phyloP scores from a whole-genome alignment of 2,329 filamentous ascomycete species.

The Colletotrichum echinochloae region DNA sequence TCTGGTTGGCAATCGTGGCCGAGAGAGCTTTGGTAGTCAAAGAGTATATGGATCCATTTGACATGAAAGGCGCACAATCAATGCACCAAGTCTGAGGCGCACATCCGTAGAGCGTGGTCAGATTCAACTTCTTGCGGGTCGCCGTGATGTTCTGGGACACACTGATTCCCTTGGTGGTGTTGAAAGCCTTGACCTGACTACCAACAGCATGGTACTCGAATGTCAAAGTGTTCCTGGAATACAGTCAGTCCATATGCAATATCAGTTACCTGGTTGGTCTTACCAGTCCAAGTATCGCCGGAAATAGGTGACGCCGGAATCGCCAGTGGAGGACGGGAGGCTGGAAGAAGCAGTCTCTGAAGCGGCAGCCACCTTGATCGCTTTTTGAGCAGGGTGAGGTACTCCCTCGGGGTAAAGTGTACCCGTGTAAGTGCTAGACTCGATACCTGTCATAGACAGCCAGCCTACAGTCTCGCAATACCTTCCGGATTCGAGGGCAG shows the following conservation, averaged over 20 bases:
- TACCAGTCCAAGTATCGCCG: slow-evolving; percentile 76
- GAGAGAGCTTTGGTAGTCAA: slow-evolving; percentile 16
- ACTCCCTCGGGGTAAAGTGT: slow-evolving; percentile 52
- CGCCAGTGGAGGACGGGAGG: slow-evolving; percentile 40
- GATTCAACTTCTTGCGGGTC: slow-evolving; percentile 63
- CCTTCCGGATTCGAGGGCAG: slow-evolving; percentile 71
- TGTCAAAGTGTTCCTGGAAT: slow-evolving; percentile 44
- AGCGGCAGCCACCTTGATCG: slow-evolving; percentile 39
- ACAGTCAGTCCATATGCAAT: rapidly evolving
- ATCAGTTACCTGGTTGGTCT: slow-evolving; percentile 55
- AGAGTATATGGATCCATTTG: slow-evolving; percentile 15
- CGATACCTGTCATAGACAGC: slow-evolving; percentile 72
- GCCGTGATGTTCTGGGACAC: slow-evolving; percentile 63
- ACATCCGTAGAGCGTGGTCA: slow-evolving; percentile 70
- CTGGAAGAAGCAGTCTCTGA: neutral
- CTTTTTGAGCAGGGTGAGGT: slow-evolving; percentile 55
- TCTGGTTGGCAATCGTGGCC: slow-evolving; percentile 61
- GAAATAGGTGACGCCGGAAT: slow-evolving; percentile 59
- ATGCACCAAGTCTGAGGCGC: slow-evolving; percentile 71
- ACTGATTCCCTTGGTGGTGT: slow-evolving; percentile 52
- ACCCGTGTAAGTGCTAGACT: slow-evolving; percentile 55
- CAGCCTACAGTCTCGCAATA: slow-evolving; percentile 78
- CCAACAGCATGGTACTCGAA: slow-evolving; percentile 72
- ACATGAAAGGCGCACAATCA: slow-evolving; percentile 64
- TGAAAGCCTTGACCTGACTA: slow-evolving; percentile 50